Evolutionary conservation across 2,329 filamentous ascomycete species (phyloP).

Genomic region (Fusarium continuum): DNA sequence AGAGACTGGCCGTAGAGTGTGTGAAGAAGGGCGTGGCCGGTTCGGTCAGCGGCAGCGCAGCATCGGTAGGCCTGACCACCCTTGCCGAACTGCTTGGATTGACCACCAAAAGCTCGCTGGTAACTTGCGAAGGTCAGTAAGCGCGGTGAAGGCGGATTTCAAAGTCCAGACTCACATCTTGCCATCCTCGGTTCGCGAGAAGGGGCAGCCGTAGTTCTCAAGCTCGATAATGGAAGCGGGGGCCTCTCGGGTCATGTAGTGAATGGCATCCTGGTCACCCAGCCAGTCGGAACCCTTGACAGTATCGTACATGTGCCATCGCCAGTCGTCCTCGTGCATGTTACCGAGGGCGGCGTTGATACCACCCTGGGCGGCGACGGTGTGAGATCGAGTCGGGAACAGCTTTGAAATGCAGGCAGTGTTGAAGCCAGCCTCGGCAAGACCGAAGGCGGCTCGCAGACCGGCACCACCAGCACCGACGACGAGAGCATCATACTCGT

Average conservation of each 20-base stretch:
- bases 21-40: conserved; percentile 96
- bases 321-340: conserved; percentile 98
- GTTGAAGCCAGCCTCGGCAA: conserved; percentile 89
- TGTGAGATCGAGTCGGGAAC: conserved; percentile 86
- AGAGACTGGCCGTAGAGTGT: conserved; percentile 98
- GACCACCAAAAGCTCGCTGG: conserved; percentile 98
- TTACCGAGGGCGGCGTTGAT: conserved; percentile 91
- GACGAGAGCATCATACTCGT: conserved; percentile 98
- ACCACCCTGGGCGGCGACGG: conserved; percentile 82
- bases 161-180: conserved; percentile 73
- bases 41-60: conserved; percentile 95
- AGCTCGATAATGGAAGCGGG: conserved; percentile 92
- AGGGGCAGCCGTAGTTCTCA: conserved; percentile 97
- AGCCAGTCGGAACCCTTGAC: conserved; percentile 98
- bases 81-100: conserved; percentile 94
- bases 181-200: conserved; percentile 95
- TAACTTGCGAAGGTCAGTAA: conserved; percentile 66
- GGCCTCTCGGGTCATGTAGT: conserved; percentile 98
- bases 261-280: conserved; percentile 95
- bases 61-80: conserved; percentile 98
- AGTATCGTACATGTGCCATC: conserved; percentile 99
- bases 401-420: conserved; percentile 89
- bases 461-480: conserved; percentile 86
- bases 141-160: background rate
- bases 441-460: conserved; percentile 83